Evolutionary conservation across 805 yeast genomes (phyloP).

Genomic region (Starmerella vitae): DNA sequence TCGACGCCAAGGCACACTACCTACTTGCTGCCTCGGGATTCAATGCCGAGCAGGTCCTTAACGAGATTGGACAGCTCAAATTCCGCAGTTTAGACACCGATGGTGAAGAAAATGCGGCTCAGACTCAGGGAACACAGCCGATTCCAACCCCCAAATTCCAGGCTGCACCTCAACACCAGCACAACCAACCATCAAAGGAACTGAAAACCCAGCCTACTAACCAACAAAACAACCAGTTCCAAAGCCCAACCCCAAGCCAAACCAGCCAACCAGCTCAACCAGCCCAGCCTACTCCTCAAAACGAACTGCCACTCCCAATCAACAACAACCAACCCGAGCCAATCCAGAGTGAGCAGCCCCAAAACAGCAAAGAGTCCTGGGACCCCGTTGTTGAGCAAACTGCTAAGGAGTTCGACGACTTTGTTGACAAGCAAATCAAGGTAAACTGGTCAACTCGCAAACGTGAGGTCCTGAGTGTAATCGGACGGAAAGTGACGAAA

Average conservation of each 20-base stretch:
- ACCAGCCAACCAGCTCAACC: not conserved
- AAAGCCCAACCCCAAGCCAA: not conserved
- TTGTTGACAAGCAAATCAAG: slow-evolving; percentile 55
- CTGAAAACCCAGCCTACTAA: not conserved
- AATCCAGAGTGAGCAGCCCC: not conserved
- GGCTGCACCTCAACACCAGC: not conserved
- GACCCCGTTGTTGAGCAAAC: slow-evolving; percentile 65
- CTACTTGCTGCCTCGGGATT: slow-evolving; percentile 80
- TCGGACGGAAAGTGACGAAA: slow-evolving; percentile 49
- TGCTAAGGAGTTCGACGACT: slow-evolving; percentile 68
- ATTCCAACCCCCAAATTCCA: not conserved
- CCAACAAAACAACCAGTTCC: not conserved
- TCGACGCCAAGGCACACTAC: slow-evolving; percentile 49
- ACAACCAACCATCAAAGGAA: too few relatives aligned
- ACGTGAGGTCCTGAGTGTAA: slow-evolving; percentile 55
- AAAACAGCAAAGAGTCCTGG: slow-evolving; percentile 28
- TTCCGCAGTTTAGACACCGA: slow-evolving; percentile 5
- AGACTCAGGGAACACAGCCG: not conserved
- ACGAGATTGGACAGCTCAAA: slow-evolving; percentile 29
- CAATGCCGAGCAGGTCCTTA: slow-evolving; percentile 68
- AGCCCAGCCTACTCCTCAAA: not conserved
- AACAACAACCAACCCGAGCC: not conserved
- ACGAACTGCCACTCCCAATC: not conserved
- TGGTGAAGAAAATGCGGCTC: not conserved
- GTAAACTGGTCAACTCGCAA: slow-evolving; percentile 77